These are phyloP conservation scores for Dactylonectria macrodidyma DNA, from an alignment of 2,329 filamentous ascomycete species.

Conservation along the genomic window DNA sequence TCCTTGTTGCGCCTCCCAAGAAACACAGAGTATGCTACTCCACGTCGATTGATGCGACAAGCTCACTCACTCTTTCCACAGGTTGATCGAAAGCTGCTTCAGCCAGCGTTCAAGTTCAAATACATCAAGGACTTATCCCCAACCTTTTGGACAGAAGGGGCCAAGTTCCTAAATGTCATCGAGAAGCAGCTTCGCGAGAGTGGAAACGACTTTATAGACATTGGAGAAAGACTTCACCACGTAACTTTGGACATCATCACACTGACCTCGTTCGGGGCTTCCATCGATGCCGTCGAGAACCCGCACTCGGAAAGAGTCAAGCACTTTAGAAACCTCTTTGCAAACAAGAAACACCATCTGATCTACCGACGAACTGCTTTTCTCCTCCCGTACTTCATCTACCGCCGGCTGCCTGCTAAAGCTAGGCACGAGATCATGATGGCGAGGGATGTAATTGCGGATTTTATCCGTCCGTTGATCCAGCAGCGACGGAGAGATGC, in stretches of 20 bases:
- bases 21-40: conserved; percentile 25
- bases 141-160: conserved; percentile 22
- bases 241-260: conserved; percentile 64
- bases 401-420: conserved; percentile 27
- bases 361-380: conserved; percentile 28
- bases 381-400: conserved; percentile 25
- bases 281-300: conserved; percentile 32
- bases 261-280: conserved; percentile 55
- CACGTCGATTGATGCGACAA: background rate
- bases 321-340: conserved; percentile 34
- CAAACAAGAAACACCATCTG: conserved; percentile 26
- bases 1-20: conserved; percentile 28
- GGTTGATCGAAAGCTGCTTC: conserved; percentile 32
- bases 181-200: conserved; percentile 27
- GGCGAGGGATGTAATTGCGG: conserved; percentile 26
- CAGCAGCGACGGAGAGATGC: conserved; percentile 26
- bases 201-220: conserved; percentile 54
- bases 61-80: conserved; percentile 4
- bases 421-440: conserved; percentile 31
- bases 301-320: conserved; percentile 22
- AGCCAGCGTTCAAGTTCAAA: conserved; percentile 27
- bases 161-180: conserved; percentile 31
- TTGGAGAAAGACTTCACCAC: conserved; percentile 64
- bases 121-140: conserved; percentile 21
- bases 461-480: conserved; percentile 33